phyloP scores from a whole-genome alignment of 768 basidiomycete genomes.

The Royoungia palumana region DNA sequence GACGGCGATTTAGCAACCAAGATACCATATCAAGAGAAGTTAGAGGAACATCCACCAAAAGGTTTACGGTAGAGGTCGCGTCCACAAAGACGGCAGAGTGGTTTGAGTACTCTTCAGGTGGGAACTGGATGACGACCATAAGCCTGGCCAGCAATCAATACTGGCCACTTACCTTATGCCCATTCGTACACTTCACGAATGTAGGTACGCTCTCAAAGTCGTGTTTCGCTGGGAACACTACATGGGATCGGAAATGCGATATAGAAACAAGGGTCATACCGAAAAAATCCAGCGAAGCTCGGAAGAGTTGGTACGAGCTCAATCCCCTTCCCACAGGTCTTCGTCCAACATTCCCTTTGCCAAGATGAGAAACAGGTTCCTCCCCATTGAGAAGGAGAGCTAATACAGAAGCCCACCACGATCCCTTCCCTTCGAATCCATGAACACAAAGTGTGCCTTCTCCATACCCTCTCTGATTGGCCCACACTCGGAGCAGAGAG shows the following conservation, averaged over 20 bases:
- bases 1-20: background rate
- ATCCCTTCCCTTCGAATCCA: slow-evolving; percentile 67
- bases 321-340: slow-evolving; percentile 73
- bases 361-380: slow-evolving; percentile 36
- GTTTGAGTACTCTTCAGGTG: slow-evolving; percentile 52
- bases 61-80: slow-evolving; percentile 69
- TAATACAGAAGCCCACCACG: slow-evolving; percentile 67
- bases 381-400: slow-evolving; percentile 66
- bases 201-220: slow-evolving; percentile 56
- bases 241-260: slow-evolving; percentile 8
- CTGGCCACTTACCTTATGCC: slow-evolving; percentile 47
- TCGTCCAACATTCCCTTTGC: slow-evolving; percentile 32
- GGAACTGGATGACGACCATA: slow-evolving; percentile 42
- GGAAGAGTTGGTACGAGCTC: slow-evolving; percentile 88
- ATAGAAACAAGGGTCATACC: slow-evolving; percentile 42
- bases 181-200: slow-evolving; percentile 55
- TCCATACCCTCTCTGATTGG: slow-evolving; percentile 77
- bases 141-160: background rate
- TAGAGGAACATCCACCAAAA: slow-evolving; percentile 70
- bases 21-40: slow-evolving; percentile 77
- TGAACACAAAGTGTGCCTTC: slow-evolving; percentile 56
- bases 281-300: slow-evolving; percentile 79
- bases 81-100: slow-evolving; percentile 72
- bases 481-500: slow-evolving; percentile 85
- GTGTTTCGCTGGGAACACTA: slow-evolving; percentile 53